Conservation (phyloP, 495 filamentous ascomycete species). For the Penicillium tannophilum region DNA sequence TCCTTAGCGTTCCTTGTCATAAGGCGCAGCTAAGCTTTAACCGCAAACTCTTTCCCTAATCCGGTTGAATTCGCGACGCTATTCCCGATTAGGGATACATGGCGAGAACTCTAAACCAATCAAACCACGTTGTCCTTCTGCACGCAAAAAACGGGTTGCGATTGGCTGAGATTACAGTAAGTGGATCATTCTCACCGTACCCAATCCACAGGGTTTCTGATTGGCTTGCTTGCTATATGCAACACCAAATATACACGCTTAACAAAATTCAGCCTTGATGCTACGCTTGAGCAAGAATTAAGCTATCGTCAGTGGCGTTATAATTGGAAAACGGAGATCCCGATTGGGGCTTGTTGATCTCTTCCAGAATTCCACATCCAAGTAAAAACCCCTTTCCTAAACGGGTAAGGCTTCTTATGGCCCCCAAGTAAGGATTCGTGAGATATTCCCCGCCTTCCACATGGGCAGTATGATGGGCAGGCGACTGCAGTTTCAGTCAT, state of each 20-base stretch:
- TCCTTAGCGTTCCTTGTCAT: background rate
- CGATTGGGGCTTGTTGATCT: background rate
- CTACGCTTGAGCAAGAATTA: background rate
- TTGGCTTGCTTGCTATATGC: background rate
- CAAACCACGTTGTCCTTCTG: background rate
- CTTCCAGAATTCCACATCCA: background rate
- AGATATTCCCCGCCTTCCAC: background rate
- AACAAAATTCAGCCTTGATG: background rate
- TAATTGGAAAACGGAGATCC: background rate
- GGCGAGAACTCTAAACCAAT: background rate
- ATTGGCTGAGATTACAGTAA: background rate
- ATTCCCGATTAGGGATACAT: background rate
- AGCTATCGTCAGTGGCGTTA: background rate
- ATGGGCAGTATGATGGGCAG: background rate
- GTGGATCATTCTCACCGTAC: background rate
- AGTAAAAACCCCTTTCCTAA: background rate
- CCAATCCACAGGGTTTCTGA: background rate
- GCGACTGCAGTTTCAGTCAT: background rate
- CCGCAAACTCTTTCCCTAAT: slow-evolving; percentile 3
- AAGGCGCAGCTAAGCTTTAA: background rate
- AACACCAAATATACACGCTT: no score
- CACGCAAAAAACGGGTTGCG: background rate
- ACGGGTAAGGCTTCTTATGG: background rate
- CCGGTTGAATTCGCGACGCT: slow-evolving; percentile 13
- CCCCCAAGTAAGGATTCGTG: background rate